These are phyloP conservation scores for Metschnikowia amazonensis DNA, from an alignment of 805 yeast species.

Conservation along the genomic window DNA sequence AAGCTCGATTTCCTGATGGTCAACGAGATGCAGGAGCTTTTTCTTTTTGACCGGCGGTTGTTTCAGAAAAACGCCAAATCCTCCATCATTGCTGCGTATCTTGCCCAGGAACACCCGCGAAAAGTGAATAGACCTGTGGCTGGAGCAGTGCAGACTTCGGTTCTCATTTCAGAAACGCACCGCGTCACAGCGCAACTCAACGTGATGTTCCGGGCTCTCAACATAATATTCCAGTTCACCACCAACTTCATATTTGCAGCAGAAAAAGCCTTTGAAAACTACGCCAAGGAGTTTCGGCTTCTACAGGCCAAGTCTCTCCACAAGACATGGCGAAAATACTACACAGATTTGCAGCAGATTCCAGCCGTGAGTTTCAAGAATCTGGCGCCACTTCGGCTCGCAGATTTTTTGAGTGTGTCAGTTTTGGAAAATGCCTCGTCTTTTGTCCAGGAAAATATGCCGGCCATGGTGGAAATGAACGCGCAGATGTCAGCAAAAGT, in stretches of 20 bases:
- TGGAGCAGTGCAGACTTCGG: neutral
- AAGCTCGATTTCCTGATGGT: constrained; percentile 52
- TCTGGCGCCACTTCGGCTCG: constrained; percentile 22
- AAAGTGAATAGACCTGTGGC: neutral
- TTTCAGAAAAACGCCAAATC: constrained; percentile 33
- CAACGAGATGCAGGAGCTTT: constrained; percentile 52
- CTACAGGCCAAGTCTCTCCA: constrained; percentile 41
- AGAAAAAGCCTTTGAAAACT: constrained; percentile 42
- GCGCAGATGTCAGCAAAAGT: constrained; percentile 33
- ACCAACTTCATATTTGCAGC: constrained; percentile 48
- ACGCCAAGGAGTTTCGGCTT: constrained; percentile 32
- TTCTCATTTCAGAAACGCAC: constrained; percentile 1
- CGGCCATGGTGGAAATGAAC: constrained; percentile 28
- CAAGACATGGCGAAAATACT: constrained; percentile 33
- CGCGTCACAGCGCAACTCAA: constrained; percentile 32
- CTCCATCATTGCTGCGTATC: constrained; percentile 7
- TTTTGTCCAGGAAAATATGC: constrained; percentile 27
- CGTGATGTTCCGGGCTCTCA: constrained; percentile 43
- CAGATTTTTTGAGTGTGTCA: neutral
- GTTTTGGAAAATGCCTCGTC: neutral
- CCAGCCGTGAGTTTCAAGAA: constrained; percentile 31
- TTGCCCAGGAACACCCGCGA: constrained; percentile 5
- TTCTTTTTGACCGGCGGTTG: constrained; percentile 59
- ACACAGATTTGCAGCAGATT: constrained; percentile 31
- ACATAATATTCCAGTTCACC: constrained; percentile 47